Conservation (phyloP, 208 protist genomes). For the Leishmania turanica region DNA sequence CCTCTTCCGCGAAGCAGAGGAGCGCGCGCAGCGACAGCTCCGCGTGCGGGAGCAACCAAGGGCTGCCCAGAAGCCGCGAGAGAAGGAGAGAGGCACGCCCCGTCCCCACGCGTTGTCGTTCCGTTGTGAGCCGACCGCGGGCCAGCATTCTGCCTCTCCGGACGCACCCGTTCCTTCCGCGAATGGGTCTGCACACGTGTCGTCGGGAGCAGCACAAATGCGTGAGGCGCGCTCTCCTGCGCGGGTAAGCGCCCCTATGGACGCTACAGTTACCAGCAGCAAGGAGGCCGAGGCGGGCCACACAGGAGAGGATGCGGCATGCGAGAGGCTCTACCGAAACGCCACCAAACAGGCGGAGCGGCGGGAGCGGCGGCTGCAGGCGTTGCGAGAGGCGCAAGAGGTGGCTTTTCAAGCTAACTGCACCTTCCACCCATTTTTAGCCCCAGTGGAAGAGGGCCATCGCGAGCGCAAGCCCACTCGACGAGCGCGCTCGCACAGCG, state of each 20-base stretch:
- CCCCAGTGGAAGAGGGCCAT: background rate
- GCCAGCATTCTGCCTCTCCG: background rate
- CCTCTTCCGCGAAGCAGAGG: constrained; percentile 23
- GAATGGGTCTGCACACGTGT: background rate
- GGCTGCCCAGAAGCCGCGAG: background rate
- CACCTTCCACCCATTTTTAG: constrained; percentile 26
- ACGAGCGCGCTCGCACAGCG: background rate
- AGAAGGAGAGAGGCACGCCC: constrained; percentile 13
- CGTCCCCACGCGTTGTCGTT: background rate
- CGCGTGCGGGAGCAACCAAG: background rate
- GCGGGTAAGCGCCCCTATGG: background rate
- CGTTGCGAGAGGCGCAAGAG: constrained; percentile 18
- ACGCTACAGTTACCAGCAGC: background rate
- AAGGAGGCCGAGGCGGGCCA: background rate
- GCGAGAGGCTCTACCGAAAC: constrained; percentile 32
- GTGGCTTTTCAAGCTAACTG: constrained; percentile 19
- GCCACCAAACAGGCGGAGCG: constrained; percentile 10
- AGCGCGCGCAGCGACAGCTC: constrained; percentile 13
- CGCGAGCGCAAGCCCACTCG: constrained; percentile 1
- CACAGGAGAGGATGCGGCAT: constrained; percentile 11
- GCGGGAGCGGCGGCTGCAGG: constrained; percentile 22
- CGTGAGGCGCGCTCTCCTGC: background rate
- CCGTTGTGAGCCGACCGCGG: background rate
- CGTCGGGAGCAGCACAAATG: background rate
- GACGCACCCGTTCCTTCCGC: background rate